Base-by-base conservation (phyloP, 2,329 filamentous ascomycete genomes). In the Aspergillus awamori region DNA sequence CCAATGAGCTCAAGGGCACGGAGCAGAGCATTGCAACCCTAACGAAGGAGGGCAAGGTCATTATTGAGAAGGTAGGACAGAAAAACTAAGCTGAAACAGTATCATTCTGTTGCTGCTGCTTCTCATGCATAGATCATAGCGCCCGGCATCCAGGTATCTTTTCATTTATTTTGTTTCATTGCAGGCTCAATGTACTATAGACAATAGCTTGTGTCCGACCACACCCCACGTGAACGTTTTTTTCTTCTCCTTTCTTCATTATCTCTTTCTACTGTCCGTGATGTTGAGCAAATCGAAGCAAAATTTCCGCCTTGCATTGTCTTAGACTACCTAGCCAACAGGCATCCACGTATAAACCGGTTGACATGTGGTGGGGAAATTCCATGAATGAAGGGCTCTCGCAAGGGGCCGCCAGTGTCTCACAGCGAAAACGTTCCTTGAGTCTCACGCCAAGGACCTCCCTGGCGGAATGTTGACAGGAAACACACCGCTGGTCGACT, bases 41-140 rank as follows among this genome's bases (percentile, higher is more conserved):
- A 30, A 79, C 80, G 15, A 80, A 81, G 67, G 85, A 87, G 65
- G 89, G 88, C 17, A 89, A 89, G 74, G 87, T 89, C n/a, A 80
- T 81, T 39, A 87, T 92, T 68, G 82, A 87, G 68, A 71, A 75
- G 59, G 61, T 67, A 17, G 62, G 47, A 20, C 63, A 64, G 59
- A 66, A 65, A 53, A 66, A 58, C 17, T 72, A 65, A 63, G 26
- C 10, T 59, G 59, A 36, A 36, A 13, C 33, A 36, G 33, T 36
- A 36, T 36, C 33, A 36, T 2, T n/a, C 13, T 41, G 17, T 33
- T 24, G 47, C 28, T 8, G 13, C 43, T 33, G 33, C 13, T 52
- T 57, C 22, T 43, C n/a, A 56, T 49, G 45, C 58, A 62, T 64
- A 61, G 36, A 53, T 62, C 43, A 45, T 57, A 49, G 54, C 56